Evolutionary conservation across 2,329 filamentous ascomycete genomes (phyloP).

Genomic region (Phoma herbarum): DNA sequence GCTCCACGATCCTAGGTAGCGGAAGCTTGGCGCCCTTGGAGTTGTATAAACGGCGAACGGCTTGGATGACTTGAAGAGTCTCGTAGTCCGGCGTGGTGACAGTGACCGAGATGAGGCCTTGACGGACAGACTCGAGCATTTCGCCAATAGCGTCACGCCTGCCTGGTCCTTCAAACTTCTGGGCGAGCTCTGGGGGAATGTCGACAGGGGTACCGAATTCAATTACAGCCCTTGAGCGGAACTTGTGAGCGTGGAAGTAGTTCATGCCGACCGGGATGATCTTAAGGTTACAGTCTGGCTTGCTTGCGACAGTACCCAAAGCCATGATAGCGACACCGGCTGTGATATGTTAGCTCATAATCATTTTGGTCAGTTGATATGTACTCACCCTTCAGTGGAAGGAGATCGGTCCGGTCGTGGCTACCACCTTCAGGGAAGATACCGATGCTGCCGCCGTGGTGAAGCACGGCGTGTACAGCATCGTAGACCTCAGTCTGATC

Average conservation of each 20-base stretch:
- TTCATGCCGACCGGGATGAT: constrained; percentile 99
- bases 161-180: constrained; percentile 80
- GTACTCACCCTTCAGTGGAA: constrained; percentile 75
- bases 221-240: constrained; percentile 92
- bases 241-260: constrained; percentile 99
- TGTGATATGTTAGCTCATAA: constrained; percentile 43
- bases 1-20: constrained; percentile 88
- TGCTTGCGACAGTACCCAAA: constrained; percentile 83
- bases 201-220: constrained; percentile 94
- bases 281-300: constrained; percentile 86
- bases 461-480: constrained; percentile 85
- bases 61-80: constrained; percentile 88
- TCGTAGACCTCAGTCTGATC: constrained; percentile 95
- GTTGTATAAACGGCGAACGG: constrained; percentile 90
- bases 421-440: constrained; percentile 98
- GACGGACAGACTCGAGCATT: constrained; percentile 85
- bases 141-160: constrained; percentile 82
- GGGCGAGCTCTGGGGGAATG: constrained; percentile 80
- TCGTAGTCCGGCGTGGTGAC: constrained; percentile 94
- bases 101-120: constrained; percentile 85
- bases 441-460: constrained; percentile 85
- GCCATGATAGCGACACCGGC: constrained; percentile 99
- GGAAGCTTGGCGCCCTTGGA: constrained; percentile 93
- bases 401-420: constrained; percentile 89
- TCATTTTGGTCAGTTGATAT: not conserved